These are phyloP conservation scores for Malassezia yamatoensis DNA, from an alignment of 1,284 basidiomycete genomes.

Conservation along the genomic window DNA sequence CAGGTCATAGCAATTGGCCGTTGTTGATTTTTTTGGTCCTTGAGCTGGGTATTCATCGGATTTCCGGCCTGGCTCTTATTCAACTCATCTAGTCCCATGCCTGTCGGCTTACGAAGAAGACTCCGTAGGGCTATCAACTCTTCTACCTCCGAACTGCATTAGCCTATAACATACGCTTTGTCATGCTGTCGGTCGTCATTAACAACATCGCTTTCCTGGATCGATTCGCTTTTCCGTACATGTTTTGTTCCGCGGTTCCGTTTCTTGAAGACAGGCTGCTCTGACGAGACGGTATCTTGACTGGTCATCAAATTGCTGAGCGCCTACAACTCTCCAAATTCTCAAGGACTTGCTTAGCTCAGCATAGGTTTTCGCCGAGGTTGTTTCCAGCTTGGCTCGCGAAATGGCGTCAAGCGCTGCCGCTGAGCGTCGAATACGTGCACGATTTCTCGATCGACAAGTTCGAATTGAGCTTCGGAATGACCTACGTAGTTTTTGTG, in stretches of 20 bases:
- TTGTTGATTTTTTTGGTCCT: background rate
- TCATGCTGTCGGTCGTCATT: background rate
- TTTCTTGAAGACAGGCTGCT: slow-evolving; percentile 1
- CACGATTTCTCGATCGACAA: background rate
- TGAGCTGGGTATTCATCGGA: background rate
- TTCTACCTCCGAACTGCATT: background rate
- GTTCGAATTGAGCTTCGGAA: slow-evolving; percentile 2
- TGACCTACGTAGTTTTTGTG: slow-evolving; percentile 3
- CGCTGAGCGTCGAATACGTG: background rate
- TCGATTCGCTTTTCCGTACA: background rate
- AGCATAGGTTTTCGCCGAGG: background rate
- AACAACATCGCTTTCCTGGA: background rate
- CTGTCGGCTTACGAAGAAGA: background rate
- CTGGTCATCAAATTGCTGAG: background rate
- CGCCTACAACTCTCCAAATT: background rate
- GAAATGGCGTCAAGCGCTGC: background rate
- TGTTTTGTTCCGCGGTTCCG: background rate
- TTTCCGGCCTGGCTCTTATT: background rate
- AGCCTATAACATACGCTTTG: background rate
- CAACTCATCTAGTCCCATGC: background rate
- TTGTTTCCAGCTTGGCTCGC: background rate
- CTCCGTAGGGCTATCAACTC: slow-evolving; percentile 5
- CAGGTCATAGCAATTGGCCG: background rate
- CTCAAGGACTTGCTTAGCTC: background rate
- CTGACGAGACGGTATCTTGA: background rate